Percentiles rank a stretch among this genome's conserved stretches.
Evolutionary conservation across 345 rosid genomes (phyloP).

Genomic region (Brassica carinata): DNA sequence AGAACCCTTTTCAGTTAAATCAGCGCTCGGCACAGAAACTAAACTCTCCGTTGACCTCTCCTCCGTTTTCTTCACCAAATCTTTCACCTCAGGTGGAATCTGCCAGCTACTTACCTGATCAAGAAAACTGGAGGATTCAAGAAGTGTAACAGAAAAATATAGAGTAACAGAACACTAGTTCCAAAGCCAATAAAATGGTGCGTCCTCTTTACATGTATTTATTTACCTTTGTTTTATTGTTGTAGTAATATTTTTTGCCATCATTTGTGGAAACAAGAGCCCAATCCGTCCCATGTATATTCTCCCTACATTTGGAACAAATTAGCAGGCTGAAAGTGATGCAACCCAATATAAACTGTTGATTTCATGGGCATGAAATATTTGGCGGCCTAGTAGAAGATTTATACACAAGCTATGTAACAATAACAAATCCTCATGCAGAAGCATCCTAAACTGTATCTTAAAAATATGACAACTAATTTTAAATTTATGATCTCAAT

Average conservation of each 20-base stretch:
- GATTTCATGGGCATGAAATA: neutral
- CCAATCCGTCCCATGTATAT: constrained; percentile 87
- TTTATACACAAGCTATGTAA: constrained; percentile 8
- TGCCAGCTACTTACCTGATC: constrained; percentile 96
- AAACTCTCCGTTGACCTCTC: constrained; percentile 52
- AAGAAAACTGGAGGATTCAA: constrained; percentile 19
- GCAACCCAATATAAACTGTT: neutral
- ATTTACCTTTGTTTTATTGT: constrained; percentile 84
- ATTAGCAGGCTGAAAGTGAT: constrained; percentile 6
- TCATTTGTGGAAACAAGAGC: constrained; percentile 80
- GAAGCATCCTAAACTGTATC: constrained; percentile 16
- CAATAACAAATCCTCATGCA: neutral
- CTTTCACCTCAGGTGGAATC: constrained; percentile 79
- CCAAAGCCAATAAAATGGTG: constrained; percentile 6
- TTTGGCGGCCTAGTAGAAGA: constrained; percentile 25
- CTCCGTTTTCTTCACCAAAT: constrained; percentile 68
- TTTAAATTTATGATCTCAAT: constrained; percentile 9
- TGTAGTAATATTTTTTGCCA: constrained; percentile 90
- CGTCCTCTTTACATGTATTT: constrained; percentile 11
- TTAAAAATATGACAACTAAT: neutral
- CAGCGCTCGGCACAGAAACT: constrained; percentile 44
- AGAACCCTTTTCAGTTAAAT: constrained; percentile 59
- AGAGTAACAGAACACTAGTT: neutral
- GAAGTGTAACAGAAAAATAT: constrained; percentile 11
- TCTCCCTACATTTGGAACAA: constrained; percentile 58